These are phyloP conservation scores for Lumnitzera littorea DNA, from an alignment of 345 rosid genomes.

Conservation along the genomic window DNA sequence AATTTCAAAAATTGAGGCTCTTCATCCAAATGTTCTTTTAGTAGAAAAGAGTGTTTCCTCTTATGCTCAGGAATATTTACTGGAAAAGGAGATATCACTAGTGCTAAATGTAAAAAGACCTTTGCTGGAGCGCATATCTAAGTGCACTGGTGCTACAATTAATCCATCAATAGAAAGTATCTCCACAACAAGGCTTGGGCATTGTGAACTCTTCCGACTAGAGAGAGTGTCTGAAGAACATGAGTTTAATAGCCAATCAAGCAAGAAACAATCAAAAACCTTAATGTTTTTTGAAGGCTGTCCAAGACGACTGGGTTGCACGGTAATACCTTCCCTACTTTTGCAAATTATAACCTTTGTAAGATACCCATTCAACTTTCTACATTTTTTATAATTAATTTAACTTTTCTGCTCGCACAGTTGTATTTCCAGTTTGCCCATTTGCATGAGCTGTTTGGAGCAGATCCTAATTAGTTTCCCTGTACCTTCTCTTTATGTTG, in stretches of 20 bases:
- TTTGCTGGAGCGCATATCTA: slow-evolving; percentile 81
- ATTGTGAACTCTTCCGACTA: slow-evolving; percentile 76
- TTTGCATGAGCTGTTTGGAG: too few relatives aligned
- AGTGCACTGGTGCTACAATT: slow-evolving; percentile 78
- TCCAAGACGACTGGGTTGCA: slow-evolving; percentile 97
- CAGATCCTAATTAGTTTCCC: too few relatives aligned
- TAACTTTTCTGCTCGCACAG: background rate
- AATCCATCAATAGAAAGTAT: slow-evolving; percentile 64
- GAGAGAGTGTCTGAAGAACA: slow-evolving; percentile 77
- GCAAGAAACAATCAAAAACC: slow-evolving; percentile 78
- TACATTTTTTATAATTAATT: background rate
- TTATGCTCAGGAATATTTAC: slow-evolving; percentile 69
- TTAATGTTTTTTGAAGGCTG: slow-evolving; percentile 99
- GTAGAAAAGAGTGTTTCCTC: slow-evolving; percentile 97
- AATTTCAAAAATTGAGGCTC: slow-evolving; percentile 74
- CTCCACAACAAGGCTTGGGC: slow-evolving; percentile 57
- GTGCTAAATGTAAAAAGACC: slow-evolving; percentile 83
- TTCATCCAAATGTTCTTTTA: slow-evolving; percentile 84
- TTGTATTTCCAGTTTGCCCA: background rate
- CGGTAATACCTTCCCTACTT: slow-evolving; percentile 35
- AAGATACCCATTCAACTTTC: background rate
- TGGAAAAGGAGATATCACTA: slow-evolving; percentile 83
- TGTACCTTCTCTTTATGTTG: too few relatives aligned
- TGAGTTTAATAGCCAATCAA: slow-evolving; percentile 50
- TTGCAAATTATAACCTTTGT: too few relatives aligned